Evolutionary conservation across 805 yeast species (phyloP), one percentile per base, ranked within the genome.

Genomic region (Metschnikowia gelsemii): DNA sequence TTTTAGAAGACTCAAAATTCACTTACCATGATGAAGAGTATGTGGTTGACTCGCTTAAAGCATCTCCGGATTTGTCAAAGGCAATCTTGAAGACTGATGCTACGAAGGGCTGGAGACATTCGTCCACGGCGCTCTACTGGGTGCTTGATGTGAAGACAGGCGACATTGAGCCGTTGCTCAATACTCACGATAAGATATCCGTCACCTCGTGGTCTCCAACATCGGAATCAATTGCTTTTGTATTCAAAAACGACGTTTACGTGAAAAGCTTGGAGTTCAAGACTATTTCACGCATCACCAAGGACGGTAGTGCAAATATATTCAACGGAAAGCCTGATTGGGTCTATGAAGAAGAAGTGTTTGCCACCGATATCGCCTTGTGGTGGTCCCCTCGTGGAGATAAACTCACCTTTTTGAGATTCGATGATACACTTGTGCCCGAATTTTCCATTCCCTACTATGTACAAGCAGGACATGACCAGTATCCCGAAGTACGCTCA

Each of bases 311-410:
- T 24, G 73, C 69, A 1, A 73, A 78, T 48, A 69, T 87, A 6
- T 87, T 88, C 63, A 84, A 89, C 57, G 96, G 96, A 2, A 82
- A 82, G 46, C 95, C 96, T 0, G 96, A 88, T 57, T 88, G 96
- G 96, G 95, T 87, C 6, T 88, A 88, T 52, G 96, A 89, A 57
- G 96, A 88, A 52, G 96, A 88, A 61, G 93, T 88, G 0, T 73
- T 85, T 39, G 79, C 78, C 25, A 74, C 78, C 18, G 88, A 82
- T 52, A 63, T 73, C 17, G 87, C 90, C 0, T 51, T 87, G 35
- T 88, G 95, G 95, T 89, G 96, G 96, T 83, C 95, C 4, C 87
- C 87, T 7, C 62, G 70, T 30, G 89, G 91, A 9, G 65, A 74
- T n/a, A 73, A 70, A 52, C 57, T 89, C 32, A 75, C 88, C 0